Evolutionary conservation across 768 basidiomycete species (phyloP), one percentile per base, ranked within the genome.

Genomic region (Russula foetens): DNA sequence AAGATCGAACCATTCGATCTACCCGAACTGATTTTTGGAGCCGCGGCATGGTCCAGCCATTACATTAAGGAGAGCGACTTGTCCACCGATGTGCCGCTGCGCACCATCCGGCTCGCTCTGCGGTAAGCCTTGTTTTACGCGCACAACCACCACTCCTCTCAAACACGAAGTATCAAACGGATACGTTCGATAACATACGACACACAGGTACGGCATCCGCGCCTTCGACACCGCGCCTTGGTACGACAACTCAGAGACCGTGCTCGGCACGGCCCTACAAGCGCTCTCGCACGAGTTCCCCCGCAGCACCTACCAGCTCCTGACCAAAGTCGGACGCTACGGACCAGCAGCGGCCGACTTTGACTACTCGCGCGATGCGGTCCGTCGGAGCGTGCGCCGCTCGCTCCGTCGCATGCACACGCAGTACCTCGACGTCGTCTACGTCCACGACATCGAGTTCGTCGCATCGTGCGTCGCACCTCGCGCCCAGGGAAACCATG

Each of bases 281-380:
- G 74, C 79, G 0, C 72, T 95, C 26, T 74, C 76, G 53, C 71
- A 71, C 49, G 87, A 90, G 67, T 93, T 89, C 67, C 90, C 91
- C 24, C 84, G 92, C 4, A 78, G 80, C 1, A 84, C 88, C 4
- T 93, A 93, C 70, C 80, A 84, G 63, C 71, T 94, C 71, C 85
- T 92, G 75, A 91, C 90, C 11, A 95, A 95, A 70, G 89, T 88
- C 62, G 92, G 92, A 24, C 81, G 92, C 38, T 90, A 86, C 68
- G 90, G 88, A 8, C 26, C 68, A 67, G 17, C 11, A 1, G 4
- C 26, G 3, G 72, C 75, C 1, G 75, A 77, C 45, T 93, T 93
- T 65, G 88, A 95, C 71, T 94, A 93, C 72, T 76, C 81, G 2
- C 86, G 88, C 1, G 64, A 69, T 6, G 82, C 79, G 38, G 81